Evolutionary conservation across 495 filamentous ascomycete species (phyloP).

Genomic region (Saxophila tyrrhenica): DNA sequence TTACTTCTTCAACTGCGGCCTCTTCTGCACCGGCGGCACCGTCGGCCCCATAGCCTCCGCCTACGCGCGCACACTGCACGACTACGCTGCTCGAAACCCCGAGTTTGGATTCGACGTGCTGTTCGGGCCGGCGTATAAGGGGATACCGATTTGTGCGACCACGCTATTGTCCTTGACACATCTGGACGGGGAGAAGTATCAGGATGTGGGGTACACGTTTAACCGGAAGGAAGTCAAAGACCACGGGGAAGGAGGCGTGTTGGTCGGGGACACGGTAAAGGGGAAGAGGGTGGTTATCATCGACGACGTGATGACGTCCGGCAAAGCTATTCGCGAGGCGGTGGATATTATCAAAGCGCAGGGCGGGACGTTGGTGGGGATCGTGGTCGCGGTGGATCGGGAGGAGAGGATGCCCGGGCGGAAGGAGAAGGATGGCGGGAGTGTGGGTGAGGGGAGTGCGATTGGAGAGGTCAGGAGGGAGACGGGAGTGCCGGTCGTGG

Average conservation of each 20-base stretch:
- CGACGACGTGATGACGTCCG: conserved; percentile 92
- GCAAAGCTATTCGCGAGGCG: conserved; percentile 84
- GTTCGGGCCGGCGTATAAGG: conserved; percentile 91
- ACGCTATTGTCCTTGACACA: conserved; percentile 58
- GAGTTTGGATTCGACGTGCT: conserved; percentile 52
- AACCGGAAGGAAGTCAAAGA: conserved; percentile 92
- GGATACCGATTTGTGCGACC: conserved; percentile 72
- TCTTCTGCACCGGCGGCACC: conserved; percentile 66
- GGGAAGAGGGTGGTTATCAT: conserved; percentile 80
- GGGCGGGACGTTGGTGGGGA: conserved; percentile 70
- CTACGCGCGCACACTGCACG: conserved; percentile 61
- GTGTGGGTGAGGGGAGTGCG: conserved; percentile 23
- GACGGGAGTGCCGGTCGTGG: conserved; percentile 33
- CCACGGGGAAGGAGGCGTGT: conserved; percentile 85
- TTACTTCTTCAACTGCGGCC: conserved; percentile 97
- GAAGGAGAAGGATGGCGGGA: conserved; percentile 25
- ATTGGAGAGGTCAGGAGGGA: conserved; percentile 72
- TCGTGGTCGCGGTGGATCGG: conserved; percentile 79
- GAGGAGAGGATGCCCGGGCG: conserved; percentile 53
- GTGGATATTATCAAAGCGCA: conserved; percentile 70
- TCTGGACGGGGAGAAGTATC: conserved; percentile 45
- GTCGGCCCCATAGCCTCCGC: conserved; percentile 62
- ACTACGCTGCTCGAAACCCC: conserved; percentile 27
- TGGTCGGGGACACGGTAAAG: conserved; percentile 74
- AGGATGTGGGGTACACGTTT: conserved; percentile 65